These are phyloP conservation scores for Alisma plantagoaquatica DNA, from an alignment of 106 monocot species.

Conservation along the genomic window DNA sequence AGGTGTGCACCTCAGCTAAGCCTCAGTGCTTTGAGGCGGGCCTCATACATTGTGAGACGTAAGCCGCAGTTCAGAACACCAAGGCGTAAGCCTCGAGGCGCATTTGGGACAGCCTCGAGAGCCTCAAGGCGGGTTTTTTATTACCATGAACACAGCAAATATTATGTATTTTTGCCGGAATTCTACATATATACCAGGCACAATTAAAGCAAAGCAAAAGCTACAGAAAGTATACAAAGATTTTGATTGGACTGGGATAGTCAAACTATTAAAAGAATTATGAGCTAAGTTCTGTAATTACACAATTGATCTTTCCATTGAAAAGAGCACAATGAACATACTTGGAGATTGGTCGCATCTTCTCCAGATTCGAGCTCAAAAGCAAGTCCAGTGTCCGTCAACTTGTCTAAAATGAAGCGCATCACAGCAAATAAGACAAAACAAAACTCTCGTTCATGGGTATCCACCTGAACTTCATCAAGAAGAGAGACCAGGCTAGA, in stretches of 20 bases:
- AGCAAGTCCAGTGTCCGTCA: conserved; percentile 55
- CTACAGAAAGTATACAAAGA: not conserved
- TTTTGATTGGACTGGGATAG: not conserved
- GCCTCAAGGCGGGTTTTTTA: too few relatives aligned
- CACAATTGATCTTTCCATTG: not conserved
- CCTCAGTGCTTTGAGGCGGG: too few relatives aligned
- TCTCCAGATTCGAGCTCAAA: conserved; percentile 63
- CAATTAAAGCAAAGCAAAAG: not conserved
- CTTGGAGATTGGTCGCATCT: conserved; percentile 46
- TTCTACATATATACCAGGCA: not conserved
- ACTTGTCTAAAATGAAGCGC: conserved; percentile 44
- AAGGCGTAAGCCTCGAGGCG: too few relatives aligned
- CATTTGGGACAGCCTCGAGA: too few relatives aligned
- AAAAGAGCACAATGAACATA: conserved; percentile 4
- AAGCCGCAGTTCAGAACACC: too few relatives aligned
- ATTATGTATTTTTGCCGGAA: too few relatives aligned
- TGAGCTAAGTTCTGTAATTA: not conserved
- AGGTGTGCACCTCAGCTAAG: too few relatives aligned
- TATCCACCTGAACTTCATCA: conserved; percentile 30
- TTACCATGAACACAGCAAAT: too few relatives aligned
- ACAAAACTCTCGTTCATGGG: conserved; percentile 16
- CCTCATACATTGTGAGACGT: too few relatives aligned
- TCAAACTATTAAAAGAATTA: not conserved
- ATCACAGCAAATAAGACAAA: conserved; percentile 33
- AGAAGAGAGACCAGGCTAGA: conserved; percentile 57